A percentile compares a stretch with the other conserved stretches of the same genome.
Conservation (phyloP, 2,329 filamentous ascomycete species). For the Drechslera avenae region DNA sequence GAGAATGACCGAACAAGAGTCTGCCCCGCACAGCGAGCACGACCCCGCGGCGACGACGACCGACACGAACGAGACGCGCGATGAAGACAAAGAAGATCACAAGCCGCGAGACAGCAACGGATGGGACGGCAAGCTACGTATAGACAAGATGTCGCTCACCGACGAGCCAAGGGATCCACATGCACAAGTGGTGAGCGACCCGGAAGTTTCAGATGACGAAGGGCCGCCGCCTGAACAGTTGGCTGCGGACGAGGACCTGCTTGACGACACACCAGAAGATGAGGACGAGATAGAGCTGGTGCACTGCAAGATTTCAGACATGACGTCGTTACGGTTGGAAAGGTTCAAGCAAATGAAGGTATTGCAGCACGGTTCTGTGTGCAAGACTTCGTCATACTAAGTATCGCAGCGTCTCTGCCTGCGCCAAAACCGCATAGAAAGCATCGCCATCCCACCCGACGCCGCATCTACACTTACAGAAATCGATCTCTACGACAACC, state of each 20-base stretch:
- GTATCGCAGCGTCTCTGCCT: constrained; percentile 72
- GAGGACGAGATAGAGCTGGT: constrained; percentile 75
- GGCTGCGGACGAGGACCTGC: constrained; percentile 56
- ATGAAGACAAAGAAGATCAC: constrained; percentile 34
- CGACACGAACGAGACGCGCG: constrained; percentile 21
- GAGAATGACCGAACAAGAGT: constrained; percentile 32
- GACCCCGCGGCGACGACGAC: constrained; percentile 31
- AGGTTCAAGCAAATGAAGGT: constrained; percentile 76
- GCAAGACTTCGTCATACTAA: constrained; percentile 2
- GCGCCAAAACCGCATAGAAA: constrained; percentile 86
- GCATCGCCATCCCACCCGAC: constrained; percentile 73
- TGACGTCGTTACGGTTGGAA: constrained; percentile 77
- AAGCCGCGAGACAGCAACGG: constrained; percentile 57
- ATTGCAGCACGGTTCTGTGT: constrained; percentile 14
- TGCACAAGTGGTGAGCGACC: constrained; percentile 70
- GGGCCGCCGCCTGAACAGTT: constrained; percentile 44
- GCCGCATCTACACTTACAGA: constrained; percentile 74
- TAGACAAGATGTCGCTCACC: constrained; percentile 66
- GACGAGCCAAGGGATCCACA: constrained; percentile 57
- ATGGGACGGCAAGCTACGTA: constrained; percentile 82
- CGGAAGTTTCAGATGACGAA: constrained; percentile 78
- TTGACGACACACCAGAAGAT: constrained; percentile 63
- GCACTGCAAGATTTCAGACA: constrained; percentile 82
- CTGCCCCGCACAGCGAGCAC: constrained; percentile 35
- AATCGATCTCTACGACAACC: constrained; percentile 95